A percentile compares a stretch with the other conserved stretches of the same genome.
Evolutionary conservation across 2,329 filamentous ascomycete species (phyloP).

Genomic region (Penicillium sp.): DNA sequence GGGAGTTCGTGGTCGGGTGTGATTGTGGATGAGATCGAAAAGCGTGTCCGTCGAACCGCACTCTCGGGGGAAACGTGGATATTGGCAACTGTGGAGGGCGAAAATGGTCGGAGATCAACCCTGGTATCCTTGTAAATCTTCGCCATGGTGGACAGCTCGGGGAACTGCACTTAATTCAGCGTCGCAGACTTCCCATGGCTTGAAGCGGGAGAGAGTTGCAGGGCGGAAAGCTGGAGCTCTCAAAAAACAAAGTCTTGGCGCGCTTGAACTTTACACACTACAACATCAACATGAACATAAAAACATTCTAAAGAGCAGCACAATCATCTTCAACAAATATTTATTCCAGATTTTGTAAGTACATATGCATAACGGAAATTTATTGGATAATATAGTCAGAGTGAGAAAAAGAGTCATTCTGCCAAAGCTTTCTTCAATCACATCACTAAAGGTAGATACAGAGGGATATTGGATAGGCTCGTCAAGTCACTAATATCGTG

Average conservation of each 20-base stretch:
- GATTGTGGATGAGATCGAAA: constrained; percentile 49
- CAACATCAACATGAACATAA: not conserved
- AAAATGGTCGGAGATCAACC: constrained; percentile 75
- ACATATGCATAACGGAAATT: not conserved
- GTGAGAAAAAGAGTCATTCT: not conserved
- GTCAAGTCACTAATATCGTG: constrained; percentile 27
- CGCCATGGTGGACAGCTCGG: constrained; percentile 55
- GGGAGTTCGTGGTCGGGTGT: constrained; percentile 39
- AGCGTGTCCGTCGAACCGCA: constrained; percentile 49
- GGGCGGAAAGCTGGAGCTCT: constrained; percentile 32
- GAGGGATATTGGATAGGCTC: constrained; percentile 9
- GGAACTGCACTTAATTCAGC: constrained; percentile 14
- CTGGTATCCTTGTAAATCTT: constrained; percentile 84
- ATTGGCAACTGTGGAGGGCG: constrained; percentile 67
- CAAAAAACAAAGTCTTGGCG: constrained; percentile 43
- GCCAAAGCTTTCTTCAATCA: not conserved
- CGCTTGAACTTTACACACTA: constrained; percentile 9
- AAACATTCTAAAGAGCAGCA: not conserved
- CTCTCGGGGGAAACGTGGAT: constrained; percentile 62
- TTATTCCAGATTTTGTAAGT: too few relatives aligned
- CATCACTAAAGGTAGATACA: constrained; percentile 2
- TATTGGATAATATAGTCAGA: not conserved
- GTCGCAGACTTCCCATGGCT: constrained; percentile 36
- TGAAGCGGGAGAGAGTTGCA: constrained; percentile 25
- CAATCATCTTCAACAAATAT: not conserved